Percentiles rank a stretch among this genome's conserved stretches.
These are phyloP conservation scores for Cerrena zonata DNA, from an alignment of 1,284 basidiomycete species.

Conservation along the genomic window DNA sequence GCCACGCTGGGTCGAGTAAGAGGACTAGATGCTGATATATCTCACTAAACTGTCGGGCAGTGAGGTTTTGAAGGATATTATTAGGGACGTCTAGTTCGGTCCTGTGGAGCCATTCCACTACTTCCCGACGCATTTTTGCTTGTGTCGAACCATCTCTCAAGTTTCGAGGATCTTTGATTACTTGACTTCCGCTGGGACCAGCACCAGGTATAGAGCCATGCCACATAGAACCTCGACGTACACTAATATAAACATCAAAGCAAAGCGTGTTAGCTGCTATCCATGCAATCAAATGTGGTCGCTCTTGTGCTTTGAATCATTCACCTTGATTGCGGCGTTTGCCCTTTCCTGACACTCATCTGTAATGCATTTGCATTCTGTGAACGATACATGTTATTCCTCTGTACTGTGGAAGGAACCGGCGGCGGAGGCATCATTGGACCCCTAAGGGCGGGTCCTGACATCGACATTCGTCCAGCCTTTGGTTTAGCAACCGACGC, in stretches of 20 bases:
- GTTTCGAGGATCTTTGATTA: slow-evolving; percentile 65
- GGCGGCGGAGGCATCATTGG: slow-evolving; percentile 43
- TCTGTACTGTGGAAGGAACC: slow-evolving; percentile 44
- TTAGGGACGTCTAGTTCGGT: slow-evolving; percentile 62
- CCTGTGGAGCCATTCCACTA: slow-evolving; percentile 60
- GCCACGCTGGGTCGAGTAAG: slow-evolving; percentile 65
- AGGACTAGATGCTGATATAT: slow-evolving; percentile 76
- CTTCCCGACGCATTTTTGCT: slow-evolving; percentile 67
- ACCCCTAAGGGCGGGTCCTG: slow-evolving; percentile 57
- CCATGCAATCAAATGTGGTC: not conserved
- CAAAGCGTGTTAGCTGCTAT: not conserved
- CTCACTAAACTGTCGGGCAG: slow-evolving; percentile 74
- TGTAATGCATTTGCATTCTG: slow-evolving; percentile 62
- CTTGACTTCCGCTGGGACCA: slow-evolving; percentile 44
- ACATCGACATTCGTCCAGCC: slow-evolving; percentile 61
- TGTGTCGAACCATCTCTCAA: slow-evolving; percentile 71
- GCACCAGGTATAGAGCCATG: slow-evolving; percentile 40
- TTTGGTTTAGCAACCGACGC: slow-evolving; percentile 64
- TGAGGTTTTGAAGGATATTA: slow-evolving; percentile 66
- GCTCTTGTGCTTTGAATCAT: slow-evolving; percentile 19
- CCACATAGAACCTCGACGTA: slow-evolving; percentile 66
- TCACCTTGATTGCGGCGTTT: slow-evolving; percentile 71
- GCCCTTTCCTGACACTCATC: slow-evolving; percentile 66
- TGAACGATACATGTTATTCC: slow-evolving; percentile 62
- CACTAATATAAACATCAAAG: slow-evolving; percentile 36